A percentile compares a stretch with the other conserved stretches of the same genome.
These are phyloP conservation scores for Cicer yamashitae DNA, from an alignment of 306 rosid species.

Conservation along the genomic window DNA sequence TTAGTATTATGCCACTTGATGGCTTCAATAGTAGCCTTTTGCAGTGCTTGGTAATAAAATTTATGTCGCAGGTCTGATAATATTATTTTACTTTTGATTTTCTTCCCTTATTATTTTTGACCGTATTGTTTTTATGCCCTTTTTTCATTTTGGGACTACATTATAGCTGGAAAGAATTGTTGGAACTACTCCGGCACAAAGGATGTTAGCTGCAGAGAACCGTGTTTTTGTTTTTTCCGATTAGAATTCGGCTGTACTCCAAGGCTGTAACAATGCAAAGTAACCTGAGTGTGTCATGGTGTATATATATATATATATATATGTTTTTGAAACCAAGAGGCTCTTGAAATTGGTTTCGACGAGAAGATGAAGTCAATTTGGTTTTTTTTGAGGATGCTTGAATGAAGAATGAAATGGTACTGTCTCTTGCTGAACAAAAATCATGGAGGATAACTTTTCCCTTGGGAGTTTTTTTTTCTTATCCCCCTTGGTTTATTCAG, in stretches of 20 bases:
- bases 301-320: background rate
- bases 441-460: background rate
- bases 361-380: constrained; percentile 4
- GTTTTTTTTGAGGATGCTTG: constrained; percentile 10
- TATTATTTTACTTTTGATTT: constrained; percentile 14
- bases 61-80: background rate
- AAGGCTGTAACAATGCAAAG: background rate
- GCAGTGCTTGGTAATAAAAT: constrained; percentile 18
- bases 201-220: constrained; percentile 53
- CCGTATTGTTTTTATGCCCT: background rate
- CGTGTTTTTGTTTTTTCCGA: constrained; percentile 55
- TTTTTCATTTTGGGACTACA: constrained; percentile 1
- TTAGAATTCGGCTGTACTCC: constrained; percentile 26
- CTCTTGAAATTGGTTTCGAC: constrained; percentile 11
- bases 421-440: background rate
- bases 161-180: constrained; percentile 57
- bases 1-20: constrained; percentile 20
- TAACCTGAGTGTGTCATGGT: background rate
- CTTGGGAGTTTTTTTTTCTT: background rate
- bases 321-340: background rate
- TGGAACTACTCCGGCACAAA: constrained; percentile 49
- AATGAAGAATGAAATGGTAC: constrained; percentile 1
- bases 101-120: background rate
- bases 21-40: background rate
- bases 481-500: background rate